Evolutionary conservation across 345 rosid species (phyloP), one percentile per base, ranked within the genome.

Genomic region (Hypericum androsaemum): DNA sequence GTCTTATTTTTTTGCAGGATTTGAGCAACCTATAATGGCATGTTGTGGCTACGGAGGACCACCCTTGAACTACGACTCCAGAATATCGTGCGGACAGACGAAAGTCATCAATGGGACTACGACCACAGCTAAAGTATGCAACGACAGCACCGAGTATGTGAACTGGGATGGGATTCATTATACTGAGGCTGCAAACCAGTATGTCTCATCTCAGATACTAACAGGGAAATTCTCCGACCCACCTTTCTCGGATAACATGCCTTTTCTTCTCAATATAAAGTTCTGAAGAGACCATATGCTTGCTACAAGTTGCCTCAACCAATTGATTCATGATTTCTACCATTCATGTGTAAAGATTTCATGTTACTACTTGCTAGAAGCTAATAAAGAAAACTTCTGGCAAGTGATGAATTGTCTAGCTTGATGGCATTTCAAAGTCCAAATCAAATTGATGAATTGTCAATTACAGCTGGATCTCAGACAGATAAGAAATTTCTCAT

Each of bases 111-210:
- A 88, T 14, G 95, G 94, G 7, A 71, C 68, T 13, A 12, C 84
- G 50, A 62, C 80, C 51, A 78, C 83, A 0, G 80, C 81, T 45
- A 81, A 75, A 68, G 84, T 80, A 14, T 92, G 98, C 62, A 63
- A 55, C 36, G 98, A 88, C 40, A 78, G 84, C 62, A 82, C 87
- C 2, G 90, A 92, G 59, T 78, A 88, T 68, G 76, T 92, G 10
- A 92, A 73, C 28, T 92, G 95, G 98, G 98, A 92, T 60, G 96
- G 96, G 12, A 92, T 92, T 59, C 96, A 92, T 72, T 92, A 80
- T 57, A 80, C 95, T 0, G 95, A 92, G 71, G 94, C 95, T 16
- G 89, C 95, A 13, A 92, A 92, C 70, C 77, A 80, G 17, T 65
- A 79, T 9, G 72, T 88, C 58, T 77, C 90, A 10, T 72, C 84